Base-by-base conservation (phyloP, 108 stramenopile genomes). In the Halocafeteria seosinensis region DNA sequence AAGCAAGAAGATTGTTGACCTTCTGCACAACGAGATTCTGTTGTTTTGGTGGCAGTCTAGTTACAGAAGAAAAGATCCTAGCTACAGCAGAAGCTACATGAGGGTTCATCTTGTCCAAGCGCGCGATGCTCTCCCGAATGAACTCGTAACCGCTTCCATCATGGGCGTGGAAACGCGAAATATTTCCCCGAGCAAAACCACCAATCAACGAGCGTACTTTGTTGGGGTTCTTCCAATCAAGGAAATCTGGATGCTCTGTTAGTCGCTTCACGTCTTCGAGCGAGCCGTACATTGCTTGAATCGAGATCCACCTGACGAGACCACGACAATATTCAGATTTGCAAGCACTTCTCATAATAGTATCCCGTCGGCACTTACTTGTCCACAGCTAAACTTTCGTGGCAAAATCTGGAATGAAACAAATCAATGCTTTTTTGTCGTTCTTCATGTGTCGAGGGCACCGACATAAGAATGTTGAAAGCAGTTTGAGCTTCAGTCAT, bases 401-500 rank as follows among this genome's bases (percentile, higher is more conserved):
- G 82, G 34, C 82, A 61, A 24, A 82, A 84, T 27, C 83, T 62
- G 6, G 76, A 83, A 50, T 88, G 72, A 33, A 92, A 91, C 30
- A 85, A 82, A 12, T 86, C 64, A 38, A 86, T 78, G 53, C 88
- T 88, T 47, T 76, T 77, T 52, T 78, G 60, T 26, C 86, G 38
- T 51, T 81, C 70, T 17, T 81, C 76, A 21, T 67, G 29, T 12
- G 30, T 32, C 27, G 84, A 85, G 64, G 81, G 77, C 75, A 89
- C 82, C 30, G 79, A 78, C 8, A 79, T 78, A 52, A 95, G 75
- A 37, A 64, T 58, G 13, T 65, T 64, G 28, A 92, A 58, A n/a
- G 87, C 91, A n/a, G 89, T 86, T 51, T 88, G 65, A 59, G 82
- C 79, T 58, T 95, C 91, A 12, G 91, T 93, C 90, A 93, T 92